Evolutionary conservation across 305 asterid genomes (phyloP).

Genomic region (Fraxinus greggii): DNA sequence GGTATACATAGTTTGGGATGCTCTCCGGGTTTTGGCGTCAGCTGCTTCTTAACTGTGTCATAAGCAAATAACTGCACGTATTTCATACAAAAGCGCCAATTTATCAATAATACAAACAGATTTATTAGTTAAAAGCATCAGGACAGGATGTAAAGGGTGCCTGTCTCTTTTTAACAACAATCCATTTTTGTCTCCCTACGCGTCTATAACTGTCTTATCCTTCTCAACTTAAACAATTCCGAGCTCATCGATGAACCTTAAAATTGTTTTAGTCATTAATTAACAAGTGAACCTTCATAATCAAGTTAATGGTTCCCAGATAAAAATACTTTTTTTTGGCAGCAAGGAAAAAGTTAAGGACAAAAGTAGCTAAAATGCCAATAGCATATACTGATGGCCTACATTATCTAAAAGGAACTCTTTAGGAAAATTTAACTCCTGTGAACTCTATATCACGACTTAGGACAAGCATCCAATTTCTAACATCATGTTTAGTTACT

Average conservation of each 20-base stretch:
- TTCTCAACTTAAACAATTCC: neutral
- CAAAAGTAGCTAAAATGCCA: neutral
- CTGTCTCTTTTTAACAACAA: neutral
- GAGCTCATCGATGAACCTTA: neutral
- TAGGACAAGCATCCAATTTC: neutral
- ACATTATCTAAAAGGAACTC: neutral
- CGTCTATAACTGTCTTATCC: neutral
- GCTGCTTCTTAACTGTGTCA: conserved; percentile 83
- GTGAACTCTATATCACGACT: neutral
- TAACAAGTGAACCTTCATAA: neutral
- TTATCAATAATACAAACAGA: neutral
- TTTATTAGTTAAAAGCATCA: conserved; percentile 4
- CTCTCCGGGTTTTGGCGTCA: conserved; percentile 75
- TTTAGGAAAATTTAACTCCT: neutral
- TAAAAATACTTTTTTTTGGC: neutral
- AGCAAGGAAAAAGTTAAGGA: neutral
- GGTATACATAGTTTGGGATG: conserved; percentile 69
- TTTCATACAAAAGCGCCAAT: neutral
- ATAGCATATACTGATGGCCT: neutral
- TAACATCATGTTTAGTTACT: neutral
- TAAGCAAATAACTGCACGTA: conserved; percentile 69
- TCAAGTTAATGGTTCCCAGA: neutral
- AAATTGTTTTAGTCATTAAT: neutral
- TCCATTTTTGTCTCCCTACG: neutral
- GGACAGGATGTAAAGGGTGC: neutral